Evolutionary conservation across 2,329 filamentous ascomycete species (phyloP), one percentile per base, ranked within the genome.

Genomic region (Stenocarpella maydis): DNA sequence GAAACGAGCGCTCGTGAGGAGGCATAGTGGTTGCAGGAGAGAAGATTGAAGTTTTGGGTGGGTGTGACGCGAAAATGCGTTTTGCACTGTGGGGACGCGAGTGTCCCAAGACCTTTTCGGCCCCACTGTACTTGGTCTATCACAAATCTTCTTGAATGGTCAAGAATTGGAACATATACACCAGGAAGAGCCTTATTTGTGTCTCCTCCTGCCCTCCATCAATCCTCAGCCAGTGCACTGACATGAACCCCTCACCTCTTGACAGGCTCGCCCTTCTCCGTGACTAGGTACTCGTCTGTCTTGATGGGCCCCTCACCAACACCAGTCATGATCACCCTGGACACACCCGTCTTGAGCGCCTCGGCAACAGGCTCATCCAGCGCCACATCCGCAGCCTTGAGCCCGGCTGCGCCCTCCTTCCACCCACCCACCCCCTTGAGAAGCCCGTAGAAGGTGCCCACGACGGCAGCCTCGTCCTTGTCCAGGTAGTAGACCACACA

Each of bases 401-500:
- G 83, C 15, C 88, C 80, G 43, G 83, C 84, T 31, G 84, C 81
- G 14, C 84, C 87, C 71, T 83, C 84, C 78, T 89, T 90, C 94
- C 90, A 98, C 47, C 93, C 93, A 10, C 88, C 85, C n/a, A 91
- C 86, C 3, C 70, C 72, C 1, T 81, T 84, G 28, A 95, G 78
- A 21, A 92, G 84, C 47, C 83, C 82, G 82, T 93, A 92, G 81
- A 99, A 92, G 0, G 90, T 88, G 10, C 94, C 95, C 0, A 94
- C 88, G 4, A 98, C 91, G 3, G 86, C 81, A 50, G 87, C 86
- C 72, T 90, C 87, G 74, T 97, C 88, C 84, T 95, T 86, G 78
- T 95, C 92, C 49, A 95, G 87, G 78, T 97, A 98, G 85, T 99
- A 99, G 63, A 99, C 90, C 63, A 99, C 97, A 49, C 94, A 94